phyloP scores from a whole-genome alignment of 768 basidiomycete genomes.

The Suillus spraguei region DNA sequence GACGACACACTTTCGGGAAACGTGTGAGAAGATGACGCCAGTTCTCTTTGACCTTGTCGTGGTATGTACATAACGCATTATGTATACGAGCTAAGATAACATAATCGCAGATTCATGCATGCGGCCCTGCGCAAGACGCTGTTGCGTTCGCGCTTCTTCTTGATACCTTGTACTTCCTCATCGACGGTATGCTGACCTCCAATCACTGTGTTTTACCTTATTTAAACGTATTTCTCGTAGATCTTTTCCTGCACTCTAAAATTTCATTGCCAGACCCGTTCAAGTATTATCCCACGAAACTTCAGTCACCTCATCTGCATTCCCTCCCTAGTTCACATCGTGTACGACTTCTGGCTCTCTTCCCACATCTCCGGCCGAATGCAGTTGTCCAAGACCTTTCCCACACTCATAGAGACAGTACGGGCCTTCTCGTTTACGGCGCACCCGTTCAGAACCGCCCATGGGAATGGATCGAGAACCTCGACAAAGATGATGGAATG shows the following conservation, averaged over 20 bases:
- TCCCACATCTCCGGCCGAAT: slow-evolving; percentile 55
- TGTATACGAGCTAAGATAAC: slow-evolving; percentile 13
- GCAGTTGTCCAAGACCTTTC: slow-evolving; percentile 58
- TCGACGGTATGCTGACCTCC: slow-evolving; percentile 58
- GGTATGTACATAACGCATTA: slow-evolving; percentile 40
- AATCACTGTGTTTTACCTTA: background rate
- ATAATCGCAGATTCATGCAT: slow-evolving; percentile 50
- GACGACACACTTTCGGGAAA: slow-evolving; percentile 52
- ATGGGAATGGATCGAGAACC: slow-evolving; percentile 86
- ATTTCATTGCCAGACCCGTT: slow-evolving; percentile 57
- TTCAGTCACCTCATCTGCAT: slow-evolving; percentile 52
- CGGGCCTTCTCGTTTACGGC: slow-evolving; percentile 51
- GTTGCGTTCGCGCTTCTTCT: slow-evolving; percentile 66
- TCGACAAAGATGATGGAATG: slow-evolving; percentile 48
- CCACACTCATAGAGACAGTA: slow-evolving; percentile 56
- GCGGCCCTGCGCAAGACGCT: slow-evolving; percentile 54
- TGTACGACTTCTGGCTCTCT: slow-evolving; percentile 57
- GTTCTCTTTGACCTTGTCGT: slow-evolving; percentile 51
- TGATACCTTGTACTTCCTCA: slow-evolving; percentile 73
- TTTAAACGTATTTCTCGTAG: slow-evolving; percentile 37
- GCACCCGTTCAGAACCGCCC: slow-evolving; percentile 69
- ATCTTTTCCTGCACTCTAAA: slow-evolving; percentile 64
- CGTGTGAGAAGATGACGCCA: slow-evolving; percentile 43
- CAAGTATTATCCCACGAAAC: slow-evolving; percentile 58
- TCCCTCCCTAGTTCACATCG: slow-evolving; percentile 59